phyloP scores from a whole-genome alignment of 345 rosid genomes.

The Eucalyptus rudis region DNA sequence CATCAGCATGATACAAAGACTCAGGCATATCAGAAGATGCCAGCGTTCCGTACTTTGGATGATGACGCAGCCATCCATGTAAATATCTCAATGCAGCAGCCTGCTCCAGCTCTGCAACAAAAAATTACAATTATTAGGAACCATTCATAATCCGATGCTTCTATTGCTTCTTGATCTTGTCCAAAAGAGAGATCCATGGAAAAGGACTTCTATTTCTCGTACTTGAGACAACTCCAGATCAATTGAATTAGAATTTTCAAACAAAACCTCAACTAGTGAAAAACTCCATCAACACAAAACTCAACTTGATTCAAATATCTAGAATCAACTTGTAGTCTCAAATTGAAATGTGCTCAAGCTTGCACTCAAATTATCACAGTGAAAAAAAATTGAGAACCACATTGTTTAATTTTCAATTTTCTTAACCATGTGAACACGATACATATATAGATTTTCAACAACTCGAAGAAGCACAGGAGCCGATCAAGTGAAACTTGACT shows the following conservation, averaged over 20 bases:
- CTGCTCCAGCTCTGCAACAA: slow-evolving; percentile 81
- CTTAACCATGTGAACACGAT: not conserved
- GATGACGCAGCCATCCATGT: slow-evolving; percentile 87
- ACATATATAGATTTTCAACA: not conserved
- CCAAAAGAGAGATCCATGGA: not conserved
- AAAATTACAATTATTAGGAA: not conserved
- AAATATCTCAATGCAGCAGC: slow-evolving; percentile 85
- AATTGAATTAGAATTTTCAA: not conserved
- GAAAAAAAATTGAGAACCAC: not conserved
- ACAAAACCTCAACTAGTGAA: not conserved
- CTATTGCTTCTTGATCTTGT: not conserved
- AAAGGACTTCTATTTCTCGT: not conserved
- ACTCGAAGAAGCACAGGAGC: not conserved
- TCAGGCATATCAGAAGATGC: slow-evolving; percentile 51
- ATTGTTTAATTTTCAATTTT: not conserved
- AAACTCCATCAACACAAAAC: not conserved
- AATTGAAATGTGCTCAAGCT: not conserved
- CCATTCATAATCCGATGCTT: not conserved
- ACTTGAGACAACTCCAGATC: not conserved
- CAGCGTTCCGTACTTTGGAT: slow-evolving; percentile 71
- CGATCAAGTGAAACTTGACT: not conserved
- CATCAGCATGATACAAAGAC: slow-evolving; percentile 78
- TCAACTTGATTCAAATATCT: not conserved
- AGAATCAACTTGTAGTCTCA: not conserved
- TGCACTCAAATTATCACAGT: not conserved